Conservation (phyloP, 768 basidiomycete species). For the Megacollybia marginata region DNA sequence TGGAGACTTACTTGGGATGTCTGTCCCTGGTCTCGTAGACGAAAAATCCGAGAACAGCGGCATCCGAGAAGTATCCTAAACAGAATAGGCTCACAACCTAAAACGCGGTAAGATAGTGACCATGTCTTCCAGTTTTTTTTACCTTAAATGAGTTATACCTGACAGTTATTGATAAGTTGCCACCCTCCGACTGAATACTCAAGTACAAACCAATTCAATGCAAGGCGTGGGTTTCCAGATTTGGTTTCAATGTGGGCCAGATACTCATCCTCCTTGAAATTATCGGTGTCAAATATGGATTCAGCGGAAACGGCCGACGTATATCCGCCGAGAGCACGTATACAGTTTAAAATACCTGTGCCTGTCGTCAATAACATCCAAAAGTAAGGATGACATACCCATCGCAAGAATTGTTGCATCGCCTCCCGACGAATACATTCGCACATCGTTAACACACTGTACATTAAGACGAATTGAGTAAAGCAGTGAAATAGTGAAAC, state of each 20-base stretch:
- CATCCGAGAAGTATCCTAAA: conserved; percentile 50
- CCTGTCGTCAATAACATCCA: neutral
- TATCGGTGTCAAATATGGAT: conserved; percentile 53
- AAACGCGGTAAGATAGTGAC: neutral
- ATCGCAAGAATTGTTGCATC: conserved; percentile 47
- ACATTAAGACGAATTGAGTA: conserved; percentile 1
- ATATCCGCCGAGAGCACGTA: conserved; percentile 58
- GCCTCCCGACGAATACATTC: conserved; percentile 46
- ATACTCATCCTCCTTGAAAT: conserved; percentile 51
- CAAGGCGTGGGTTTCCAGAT: conserved; percentile 43
- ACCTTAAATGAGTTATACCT: conserved; percentile 69
- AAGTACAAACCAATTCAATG: conserved; percentile 48
- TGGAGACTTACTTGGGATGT: conserved; percentile 52
- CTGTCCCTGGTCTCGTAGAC: conserved; percentile 50
- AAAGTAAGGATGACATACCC: conserved; percentile 25
- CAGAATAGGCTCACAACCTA: conserved; percentile 61
- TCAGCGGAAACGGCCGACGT: conserved; percentile 41
- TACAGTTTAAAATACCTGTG: conserved; percentile 50
- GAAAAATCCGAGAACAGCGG: conserved; percentile 55
- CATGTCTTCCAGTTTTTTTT: neutral
- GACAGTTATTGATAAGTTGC: neutral
- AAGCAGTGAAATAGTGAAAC: neutral
- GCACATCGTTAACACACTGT: conserved; percentile 50
- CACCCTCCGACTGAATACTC: too few species aligned
- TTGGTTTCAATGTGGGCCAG: conserved; percentile 32